A percentile compares a stretch with the other conserved stretches of the same genome.
These are phyloP conservation scores for Basipetospora chlamydospora DNA, from an alignment of 2,329 filamentous ascomycete species.

Conservation along the genomic window DNA sequence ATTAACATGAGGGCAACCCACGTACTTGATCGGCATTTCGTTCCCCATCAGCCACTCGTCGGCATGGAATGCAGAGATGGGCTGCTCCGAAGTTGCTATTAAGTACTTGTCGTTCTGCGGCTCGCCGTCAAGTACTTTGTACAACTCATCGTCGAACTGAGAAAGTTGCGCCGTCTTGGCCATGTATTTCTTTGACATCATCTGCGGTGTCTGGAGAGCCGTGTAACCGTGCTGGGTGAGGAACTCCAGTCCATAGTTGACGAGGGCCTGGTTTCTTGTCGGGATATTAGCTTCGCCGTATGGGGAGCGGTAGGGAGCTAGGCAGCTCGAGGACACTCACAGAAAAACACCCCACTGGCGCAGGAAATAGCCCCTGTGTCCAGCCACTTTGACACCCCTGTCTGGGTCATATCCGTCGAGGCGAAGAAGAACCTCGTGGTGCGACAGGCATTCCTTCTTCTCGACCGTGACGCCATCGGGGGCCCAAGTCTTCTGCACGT, in stretches of 20 bases:
- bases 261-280: constrained; percentile 60
- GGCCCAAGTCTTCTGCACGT: constrained; percentile 60
- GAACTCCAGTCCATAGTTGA: constrained; percentile 92
- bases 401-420: constrained; percentile 88
- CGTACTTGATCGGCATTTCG: constrained; percentile 74
- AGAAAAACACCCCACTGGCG: constrained; percentile 80
- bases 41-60: constrained; percentile 81
- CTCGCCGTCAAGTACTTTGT: constrained; percentile 86
- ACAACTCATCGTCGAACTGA: constrained; percentile 94
- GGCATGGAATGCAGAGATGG: constrained; percentile 81
- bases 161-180: constrained; percentile 95
- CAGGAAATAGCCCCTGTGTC: constrained; percentile 87
- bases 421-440: constrained; percentile 83
- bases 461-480: constrained; percentile 61
- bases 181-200: constrained; percentile 95
- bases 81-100: constrained; percentile 80
- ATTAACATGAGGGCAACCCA: no score
- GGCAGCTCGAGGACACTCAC: constrained; percentile 5
- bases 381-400: constrained; percentile 84
- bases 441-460: constrained; percentile 68
- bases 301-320: constrained; percentile 10
- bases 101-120: constrained; percentile 73
- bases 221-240: constrained; percentile 68
- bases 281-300: constrained; percentile 5
- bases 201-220: constrained; percentile 74